These are phyloP conservation scores for Fusarium euwallaceae DNA, from an alignment of 2,329 filamentous ascomycete genomes.

Conservation along the genomic window DNA sequence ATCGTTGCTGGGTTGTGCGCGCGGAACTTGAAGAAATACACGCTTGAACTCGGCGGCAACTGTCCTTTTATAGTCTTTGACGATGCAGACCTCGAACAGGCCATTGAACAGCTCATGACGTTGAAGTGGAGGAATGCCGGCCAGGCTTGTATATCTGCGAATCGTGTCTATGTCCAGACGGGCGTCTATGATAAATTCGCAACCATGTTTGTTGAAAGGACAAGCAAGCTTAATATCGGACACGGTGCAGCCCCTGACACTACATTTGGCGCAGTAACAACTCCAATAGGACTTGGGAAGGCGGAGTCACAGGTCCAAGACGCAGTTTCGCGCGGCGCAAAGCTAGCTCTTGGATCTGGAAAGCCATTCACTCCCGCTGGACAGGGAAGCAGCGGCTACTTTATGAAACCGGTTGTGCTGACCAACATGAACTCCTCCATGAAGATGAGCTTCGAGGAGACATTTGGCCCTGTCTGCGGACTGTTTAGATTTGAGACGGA, in stretches of 20 bases:
- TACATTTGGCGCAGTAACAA: conserved; percentile 48
- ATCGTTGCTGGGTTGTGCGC: conserved; percentile 72
- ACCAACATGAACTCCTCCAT: conserved; percentile 3
- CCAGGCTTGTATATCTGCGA: conserved; percentile 76
- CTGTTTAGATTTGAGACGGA: not conserved
- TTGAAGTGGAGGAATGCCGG: conserved; percentile 75
- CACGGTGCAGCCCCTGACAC: conserved; percentile 30
- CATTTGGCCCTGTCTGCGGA: not conserved
- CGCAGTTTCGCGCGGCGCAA: conserved; percentile 37
- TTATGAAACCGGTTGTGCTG: conserved; percentile 59
- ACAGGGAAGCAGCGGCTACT: conserved; percentile 57
- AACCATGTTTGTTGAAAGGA: conserved; percentile 44
- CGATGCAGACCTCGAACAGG: conserved; percentile 75
- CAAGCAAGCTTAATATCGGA: conserved; percentile 6
- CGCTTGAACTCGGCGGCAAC: conserved; percentile 80
- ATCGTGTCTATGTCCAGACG: conserved; percentile 68
- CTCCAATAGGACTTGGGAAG: conserved; percentile 42
- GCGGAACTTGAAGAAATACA: conserved; percentile 73
- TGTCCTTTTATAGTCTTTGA: conserved; percentile 75
- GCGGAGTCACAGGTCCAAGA: conserved; percentile 30
- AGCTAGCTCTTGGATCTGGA: conserved; percentile 20
- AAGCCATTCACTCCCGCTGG: not conserved
- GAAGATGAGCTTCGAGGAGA: conserved; percentile 10
- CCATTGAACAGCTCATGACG: conserved; percentile 70
- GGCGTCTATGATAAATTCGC: conserved; percentile 78